phyloP scores from a whole-genome alignment of 768 basidiomycete genomes.

The Tricholoma matsutake region DNA sequence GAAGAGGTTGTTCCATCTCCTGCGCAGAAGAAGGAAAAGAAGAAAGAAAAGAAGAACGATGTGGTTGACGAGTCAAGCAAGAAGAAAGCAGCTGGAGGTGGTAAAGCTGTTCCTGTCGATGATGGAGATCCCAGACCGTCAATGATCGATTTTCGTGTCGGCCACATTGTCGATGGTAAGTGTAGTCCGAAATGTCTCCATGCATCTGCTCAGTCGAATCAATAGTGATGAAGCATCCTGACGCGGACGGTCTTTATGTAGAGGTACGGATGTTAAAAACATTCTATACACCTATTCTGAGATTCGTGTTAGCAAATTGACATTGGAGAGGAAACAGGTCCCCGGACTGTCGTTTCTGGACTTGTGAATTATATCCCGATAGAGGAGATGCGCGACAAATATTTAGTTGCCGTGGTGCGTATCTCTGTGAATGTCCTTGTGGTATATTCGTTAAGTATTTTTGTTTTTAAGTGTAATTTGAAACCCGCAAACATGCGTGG shows the following conservation, averaged over 20 bases:
- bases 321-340: constrained; percentile 91
- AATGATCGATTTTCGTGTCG: constrained; percentile 96
- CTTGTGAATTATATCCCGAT: constrained; percentile 96
- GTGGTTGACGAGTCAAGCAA: constrained; percentile 34
- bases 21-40: constrained; percentile 52
- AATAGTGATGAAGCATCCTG: constrained; percentile 91
- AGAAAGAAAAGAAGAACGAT: constrained; percentile 54
- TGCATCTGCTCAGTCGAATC: constrained; percentile 1
- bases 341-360: constrained; percentile 94
- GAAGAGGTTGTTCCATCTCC: constrained; percentile 23
- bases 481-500: constrained; percentile 98
- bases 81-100: constrained; percentile 37
- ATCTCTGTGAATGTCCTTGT: neutral
- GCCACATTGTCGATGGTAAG: constrained; percentile 87
- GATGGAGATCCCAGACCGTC: constrained; percentile 84
- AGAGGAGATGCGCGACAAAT: constrained; percentile 85
- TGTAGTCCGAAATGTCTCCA: constrained; percentile 2
- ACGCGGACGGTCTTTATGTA: constrained; percentile 96
- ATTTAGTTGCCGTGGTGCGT: constrained; percentile 79
- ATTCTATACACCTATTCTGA: neutral
- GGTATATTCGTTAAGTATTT: neutral
- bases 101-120: constrained; percentile 54
- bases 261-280: constrained; percentile 50
- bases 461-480: constrained; percentile 66
- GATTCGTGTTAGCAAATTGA: constrained; percentile 74